A percentile compares a stretch with the other conserved stretches of the same genome.
Evolutionary conservation across 179 eudicot genomes (phyloP).

Genomic region (Spinacia oleracea): DNA sequence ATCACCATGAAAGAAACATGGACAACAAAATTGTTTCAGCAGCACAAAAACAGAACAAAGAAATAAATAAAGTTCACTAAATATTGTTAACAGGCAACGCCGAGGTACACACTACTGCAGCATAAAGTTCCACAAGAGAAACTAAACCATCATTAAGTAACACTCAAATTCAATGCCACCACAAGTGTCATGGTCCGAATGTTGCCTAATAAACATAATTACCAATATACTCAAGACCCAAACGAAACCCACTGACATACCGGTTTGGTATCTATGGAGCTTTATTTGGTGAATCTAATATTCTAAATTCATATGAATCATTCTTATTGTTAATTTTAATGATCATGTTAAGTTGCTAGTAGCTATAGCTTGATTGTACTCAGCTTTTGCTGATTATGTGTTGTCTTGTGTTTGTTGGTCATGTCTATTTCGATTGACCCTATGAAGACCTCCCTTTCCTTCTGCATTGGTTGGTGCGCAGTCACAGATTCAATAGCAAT

Average conservation of each 20-base stretch:
- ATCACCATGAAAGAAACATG: constrained; percentile 13
- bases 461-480: no score
- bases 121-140: not conserved
- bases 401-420: no score
- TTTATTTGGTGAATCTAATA: no score
- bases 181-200: not conserved
- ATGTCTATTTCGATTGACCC: no score
- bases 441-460: no score
- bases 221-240: not conserved
- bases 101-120: not conserved
- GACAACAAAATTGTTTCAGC: not conserved
- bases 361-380: no score
- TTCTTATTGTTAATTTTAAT: no score
- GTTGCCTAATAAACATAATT: not conserved
- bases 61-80: not conserved
- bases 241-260: not conserved
- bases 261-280: no score
- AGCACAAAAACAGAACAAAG: constrained; percentile 15
- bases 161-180: not conserved
- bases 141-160: not conserved
- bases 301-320: no score
- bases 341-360: no score
- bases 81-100: not conserved
- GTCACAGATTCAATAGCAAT: no score
- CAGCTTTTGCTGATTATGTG: no score